Conservation (phyloP, 305 asterid genomes). For the Ajuga reptans region DNA sequence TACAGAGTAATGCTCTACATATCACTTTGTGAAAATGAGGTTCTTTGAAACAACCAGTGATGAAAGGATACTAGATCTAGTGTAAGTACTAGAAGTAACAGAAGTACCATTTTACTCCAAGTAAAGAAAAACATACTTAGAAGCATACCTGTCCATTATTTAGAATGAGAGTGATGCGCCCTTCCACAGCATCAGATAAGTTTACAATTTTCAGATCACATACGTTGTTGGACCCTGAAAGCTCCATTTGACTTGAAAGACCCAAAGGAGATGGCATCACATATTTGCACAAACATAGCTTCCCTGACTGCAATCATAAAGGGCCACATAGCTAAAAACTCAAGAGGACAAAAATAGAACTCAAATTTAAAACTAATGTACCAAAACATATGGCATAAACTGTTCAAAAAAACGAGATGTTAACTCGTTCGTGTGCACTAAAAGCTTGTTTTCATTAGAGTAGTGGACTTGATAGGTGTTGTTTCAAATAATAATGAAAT, state of each 20-base stretch:
- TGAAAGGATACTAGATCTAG: not conserved
- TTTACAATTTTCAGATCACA: conserved; percentile 52
- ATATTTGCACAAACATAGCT: conserved; percentile 81
- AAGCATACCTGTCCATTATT: conserved; percentile 61
- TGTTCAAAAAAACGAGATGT: too few relatives aligned
- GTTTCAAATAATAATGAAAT: too few relatives aligned
- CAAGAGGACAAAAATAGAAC: not conserved
- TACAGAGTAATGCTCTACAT: too few relatives aligned
- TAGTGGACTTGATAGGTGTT: too few relatives aligned
- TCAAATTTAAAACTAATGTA: too few relatives aligned
- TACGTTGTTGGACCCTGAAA: conserved; percentile 27
- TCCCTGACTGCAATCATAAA: conserved; percentile 64
- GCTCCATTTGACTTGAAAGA: conserved; percentile 25
- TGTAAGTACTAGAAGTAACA: not conserved
- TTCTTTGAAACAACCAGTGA: not conserved
- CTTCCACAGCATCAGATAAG: conserved; percentile 79
- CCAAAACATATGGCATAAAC: too few relatives aligned
- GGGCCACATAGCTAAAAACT: conserved; percentile 8
- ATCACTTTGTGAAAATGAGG: not conserved
- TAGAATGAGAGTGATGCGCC: conserved; percentile 54
- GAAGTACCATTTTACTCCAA: not conserved
- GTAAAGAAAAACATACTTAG: not conserved
- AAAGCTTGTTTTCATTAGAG: too few relatives aligned
- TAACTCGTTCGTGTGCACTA: too few relatives aligned
- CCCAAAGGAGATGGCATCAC: conserved; percentile 47